A percentile compares a stretch with the other conserved stretches of the same genome.
Evolutionary conservation across 305 asterid species (phyloP).

Genomic region (Ilex paraguariensis): DNA sequence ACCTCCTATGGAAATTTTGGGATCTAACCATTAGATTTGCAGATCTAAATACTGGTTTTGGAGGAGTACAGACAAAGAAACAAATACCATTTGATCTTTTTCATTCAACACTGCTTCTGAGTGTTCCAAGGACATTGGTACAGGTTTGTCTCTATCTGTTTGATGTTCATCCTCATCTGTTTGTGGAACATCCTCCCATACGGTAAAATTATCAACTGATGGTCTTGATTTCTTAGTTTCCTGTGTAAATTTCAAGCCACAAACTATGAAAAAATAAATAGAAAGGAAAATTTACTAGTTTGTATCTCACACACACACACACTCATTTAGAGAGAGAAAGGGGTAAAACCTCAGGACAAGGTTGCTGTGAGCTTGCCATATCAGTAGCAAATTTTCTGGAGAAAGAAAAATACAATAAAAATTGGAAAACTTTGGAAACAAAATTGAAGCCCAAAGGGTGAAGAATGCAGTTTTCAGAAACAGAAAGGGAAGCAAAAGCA

Average conservation of each 20-base stretch:
- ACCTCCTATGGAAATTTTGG: constrained; percentile 48
- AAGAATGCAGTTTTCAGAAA: not conserved
- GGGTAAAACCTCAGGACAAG: constrained; percentile 34
- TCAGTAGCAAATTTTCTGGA: constrained; percentile 73
- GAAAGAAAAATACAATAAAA: constrained; percentile 3
- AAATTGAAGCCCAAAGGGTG: not conserved
- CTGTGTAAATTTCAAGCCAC: constrained; percentile 19
- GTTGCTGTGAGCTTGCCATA: constrained; percentile 44
- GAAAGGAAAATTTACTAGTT: too few species aligned
- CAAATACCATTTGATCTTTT: constrained; percentile 41
- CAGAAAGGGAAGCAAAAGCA: not conserved
- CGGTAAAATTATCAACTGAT: constrained; percentile 40
- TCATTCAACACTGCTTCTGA: constrained; percentile 38
- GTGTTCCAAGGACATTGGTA: constrained; percentile 74
- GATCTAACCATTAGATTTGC: not conserved
- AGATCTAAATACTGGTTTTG: not conserved
- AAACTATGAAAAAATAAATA: not conserved
- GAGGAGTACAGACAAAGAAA: not conserved
- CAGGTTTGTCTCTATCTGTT: constrained; percentile 48
- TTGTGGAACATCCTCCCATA: constrained; percentile 67
- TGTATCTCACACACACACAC: not conserved
- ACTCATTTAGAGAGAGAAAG: not conserved
- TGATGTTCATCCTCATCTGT: constrained; percentile 42
- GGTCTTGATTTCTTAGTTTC: constrained; percentile 68
- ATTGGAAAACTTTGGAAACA: constrained; percentile 1